phyloP scores from a whole-genome alignment of 1,284 basidiomycete species.

The Cutaneotrichosporon dermatis region DNA sequence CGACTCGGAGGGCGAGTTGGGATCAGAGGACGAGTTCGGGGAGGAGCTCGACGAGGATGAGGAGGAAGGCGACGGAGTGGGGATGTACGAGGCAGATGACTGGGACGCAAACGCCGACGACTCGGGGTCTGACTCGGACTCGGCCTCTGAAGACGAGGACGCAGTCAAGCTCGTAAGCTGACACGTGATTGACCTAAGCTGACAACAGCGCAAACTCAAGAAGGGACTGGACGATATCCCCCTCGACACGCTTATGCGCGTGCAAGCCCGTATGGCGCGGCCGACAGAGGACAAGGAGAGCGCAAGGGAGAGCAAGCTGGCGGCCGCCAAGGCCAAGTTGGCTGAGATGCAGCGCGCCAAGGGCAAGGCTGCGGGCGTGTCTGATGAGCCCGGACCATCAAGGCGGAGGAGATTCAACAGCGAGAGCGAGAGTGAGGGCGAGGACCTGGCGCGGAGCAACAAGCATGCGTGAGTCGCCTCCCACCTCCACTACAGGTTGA shows the following conservation, averaged over 20 bases:
- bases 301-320: conserved; percentile 20
- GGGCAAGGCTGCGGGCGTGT: conserved; percentile 27
- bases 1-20: conserved; percentile 24
- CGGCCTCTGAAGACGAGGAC: conserved; percentile 11
- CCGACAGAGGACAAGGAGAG: conserved; percentile 3
- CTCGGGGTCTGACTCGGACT: conserved; percentile 9
- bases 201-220: conserved; percentile 11
- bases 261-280: conserved; percentile 23
- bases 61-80: conserved; percentile 35
- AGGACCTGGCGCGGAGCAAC: conserved; percentile 59
- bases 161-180: neutral
- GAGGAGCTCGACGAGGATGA: conserved; percentile 42
- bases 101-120: conserved; percentile 36
- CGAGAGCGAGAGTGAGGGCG: conserved; percentile 22
- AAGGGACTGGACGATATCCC: conserved; percentile 24
- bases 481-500: neutral
- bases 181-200: too few species aligned
- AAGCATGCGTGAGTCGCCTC: conserved; percentile 84
- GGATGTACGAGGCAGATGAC: conserved; percentile 42
- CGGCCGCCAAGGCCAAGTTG: conserved; percentile 36
- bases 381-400: conserved; percentile 20
- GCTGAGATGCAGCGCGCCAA: conserved; percentile 40
- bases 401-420: conserved; percentile 13
- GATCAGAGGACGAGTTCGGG: conserved; percentile 53
- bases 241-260: conserved; percentile 51